These are phyloP conservation scores for Tetraselmis chui DNA, from an alignment of 139 green algal genomes.

Conservation along the genomic window DNA sequence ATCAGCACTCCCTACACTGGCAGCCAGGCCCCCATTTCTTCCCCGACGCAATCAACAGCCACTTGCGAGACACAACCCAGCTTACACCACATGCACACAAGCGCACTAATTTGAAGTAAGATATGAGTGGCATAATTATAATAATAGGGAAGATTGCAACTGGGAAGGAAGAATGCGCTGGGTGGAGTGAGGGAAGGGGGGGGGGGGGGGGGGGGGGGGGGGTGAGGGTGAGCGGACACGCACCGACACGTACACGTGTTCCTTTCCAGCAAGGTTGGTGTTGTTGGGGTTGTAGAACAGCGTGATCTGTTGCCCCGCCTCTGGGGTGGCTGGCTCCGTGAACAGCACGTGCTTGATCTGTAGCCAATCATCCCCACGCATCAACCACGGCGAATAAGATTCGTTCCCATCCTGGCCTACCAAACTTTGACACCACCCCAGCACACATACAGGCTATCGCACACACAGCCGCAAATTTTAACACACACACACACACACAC, in stretches of 20 bases:
- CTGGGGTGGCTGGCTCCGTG: conserved; percentile 28
- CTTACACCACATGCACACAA: too few species aligned
- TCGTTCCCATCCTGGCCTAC: background rate
- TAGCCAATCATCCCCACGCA: too few species aligned
- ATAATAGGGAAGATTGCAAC: too few species aligned
- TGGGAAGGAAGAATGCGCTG: too few species aligned
- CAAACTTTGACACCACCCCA: background rate
- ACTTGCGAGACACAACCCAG: too few species aligned
- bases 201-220: background rate
- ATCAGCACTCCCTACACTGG: too few species aligned
- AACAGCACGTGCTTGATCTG: conserved; percentile 50
- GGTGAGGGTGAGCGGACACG: background rate
- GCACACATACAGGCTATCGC: background rate
- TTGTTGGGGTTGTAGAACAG: conserved; percentile 67
- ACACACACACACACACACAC: too few species aligned
- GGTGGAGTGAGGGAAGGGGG: background rate
- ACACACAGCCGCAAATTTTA: conserved; percentile 1
- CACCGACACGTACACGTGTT: background rate
- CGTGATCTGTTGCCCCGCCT: conserved; percentile 34
- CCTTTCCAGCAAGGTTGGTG: conserved; percentile 23
- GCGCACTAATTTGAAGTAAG: too few species aligned
- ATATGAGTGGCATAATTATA: too few species aligned
- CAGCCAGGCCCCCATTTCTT: too few species aligned
- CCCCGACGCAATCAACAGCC: too few species aligned
- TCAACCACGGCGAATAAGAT: conserved; percentile 5